Percentiles rank a stretch among this genome's conserved stretches.
Conservation (phyloP, 495 filamentous ascomycete genomes). For the Penicillium coprophilum region DNA sequence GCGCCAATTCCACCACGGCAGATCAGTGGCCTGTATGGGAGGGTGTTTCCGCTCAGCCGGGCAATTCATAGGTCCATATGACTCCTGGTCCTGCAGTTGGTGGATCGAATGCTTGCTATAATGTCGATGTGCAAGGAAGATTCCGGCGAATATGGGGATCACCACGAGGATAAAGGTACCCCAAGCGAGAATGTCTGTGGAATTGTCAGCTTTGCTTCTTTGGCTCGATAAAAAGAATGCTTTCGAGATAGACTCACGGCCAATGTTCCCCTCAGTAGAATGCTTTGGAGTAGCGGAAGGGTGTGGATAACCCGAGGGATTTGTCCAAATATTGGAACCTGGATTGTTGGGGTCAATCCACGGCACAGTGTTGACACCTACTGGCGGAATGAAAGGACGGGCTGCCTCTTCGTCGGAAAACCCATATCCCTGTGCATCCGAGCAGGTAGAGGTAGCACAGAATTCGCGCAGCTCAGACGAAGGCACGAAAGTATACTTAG, state of each 20-base stretch:
- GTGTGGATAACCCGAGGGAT: constrained; percentile 22
- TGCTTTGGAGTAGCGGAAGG: not conserved
- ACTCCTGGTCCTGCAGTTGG: constrained; percentile 18
- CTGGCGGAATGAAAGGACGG: constrained; percentile 32
- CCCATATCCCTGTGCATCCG: constrained; percentile 37
- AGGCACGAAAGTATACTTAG: constrained; percentile 44
- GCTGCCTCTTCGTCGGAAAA: constrained; percentile 37
- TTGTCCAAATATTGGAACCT: constrained; percentile 19
- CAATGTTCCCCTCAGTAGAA: constrained; percentile 8
- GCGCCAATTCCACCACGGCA: constrained; percentile 42
- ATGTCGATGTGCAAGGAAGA: constrained; percentile 18
- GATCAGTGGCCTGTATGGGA: not conserved
- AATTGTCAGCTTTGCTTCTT: not conserved
- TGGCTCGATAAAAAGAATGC: not conserved
- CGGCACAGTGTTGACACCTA: constrained; percentile 42
- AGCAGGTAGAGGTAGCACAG: constrained; percentile 35
- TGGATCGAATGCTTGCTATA: constrained; percentile 14
- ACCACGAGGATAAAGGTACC: constrained; percentile 10
- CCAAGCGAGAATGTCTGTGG: constrained; percentile 19
- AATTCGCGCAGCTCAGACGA: constrained; percentile 39
- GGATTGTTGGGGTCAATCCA: constrained; percentile 41
- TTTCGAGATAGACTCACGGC: constrained; percentile 12
- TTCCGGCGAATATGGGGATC: constrained; percentile 10
- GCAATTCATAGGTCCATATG: constrained; percentile 26
- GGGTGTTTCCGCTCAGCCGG: constrained; percentile 22